phyloP scores from a whole-genome alignment of 169 alveolate genomes.

The Ichthyophthirius multifiliis region DNA sequence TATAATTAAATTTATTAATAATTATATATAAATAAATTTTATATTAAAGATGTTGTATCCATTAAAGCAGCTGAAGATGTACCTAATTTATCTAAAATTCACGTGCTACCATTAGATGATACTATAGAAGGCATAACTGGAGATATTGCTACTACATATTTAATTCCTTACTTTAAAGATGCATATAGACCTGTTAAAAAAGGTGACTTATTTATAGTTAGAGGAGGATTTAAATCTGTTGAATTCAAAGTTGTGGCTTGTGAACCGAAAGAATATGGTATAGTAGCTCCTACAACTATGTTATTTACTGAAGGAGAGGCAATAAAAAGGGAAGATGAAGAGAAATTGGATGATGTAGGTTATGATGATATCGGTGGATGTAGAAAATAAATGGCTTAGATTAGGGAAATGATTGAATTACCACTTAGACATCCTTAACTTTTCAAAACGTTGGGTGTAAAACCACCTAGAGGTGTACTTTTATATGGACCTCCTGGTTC shows the following conservation, averaged over 20 bases:
- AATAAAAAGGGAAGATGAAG: slow-evolving; percentile 99
- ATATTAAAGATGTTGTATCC: slow-evolving; percentile 94
- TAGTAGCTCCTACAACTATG: slow-evolving; percentile 95
- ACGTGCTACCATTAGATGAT: slow-evolving; percentile 99
- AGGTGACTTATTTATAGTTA: slow-evolving; percentile 97
- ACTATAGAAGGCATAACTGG: slow-evolving; percentile 99
- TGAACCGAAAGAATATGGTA: slow-evolving; percentile 99
- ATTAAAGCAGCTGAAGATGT: slow-evolving; percentile 96
- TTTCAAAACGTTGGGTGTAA: slow-evolving; percentile 98
- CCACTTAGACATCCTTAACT: slow-evolving; percentile 99
- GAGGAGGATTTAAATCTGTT: slow-evolving; percentile 99
- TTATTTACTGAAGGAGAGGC: slow-evolving; percentile 96
- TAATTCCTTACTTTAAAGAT: slow-evolving; percentile 99
- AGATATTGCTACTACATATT: slow-evolving; percentile 95
- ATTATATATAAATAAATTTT: background rate
- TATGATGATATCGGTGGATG: slow-evolving; percentile 99
- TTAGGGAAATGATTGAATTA: slow-evolving; percentile 97
- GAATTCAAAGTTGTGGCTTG: slow-evolving; percentile 99
- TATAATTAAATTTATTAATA: background rate
- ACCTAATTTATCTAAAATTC: slow-evolving; percentile 98
- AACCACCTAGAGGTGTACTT: slow-evolving; percentile 99
- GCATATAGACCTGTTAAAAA: slow-evolving; percentile 99
- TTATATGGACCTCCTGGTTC: slow-evolving; percentile 99
- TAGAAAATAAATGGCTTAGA: slow-evolving; percentile 98
- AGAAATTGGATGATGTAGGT: slow-evolving; percentile 98